Conservation (phyloP, 1,284 basidiomycete species). For the Pseudozyma pruni region DNA sequence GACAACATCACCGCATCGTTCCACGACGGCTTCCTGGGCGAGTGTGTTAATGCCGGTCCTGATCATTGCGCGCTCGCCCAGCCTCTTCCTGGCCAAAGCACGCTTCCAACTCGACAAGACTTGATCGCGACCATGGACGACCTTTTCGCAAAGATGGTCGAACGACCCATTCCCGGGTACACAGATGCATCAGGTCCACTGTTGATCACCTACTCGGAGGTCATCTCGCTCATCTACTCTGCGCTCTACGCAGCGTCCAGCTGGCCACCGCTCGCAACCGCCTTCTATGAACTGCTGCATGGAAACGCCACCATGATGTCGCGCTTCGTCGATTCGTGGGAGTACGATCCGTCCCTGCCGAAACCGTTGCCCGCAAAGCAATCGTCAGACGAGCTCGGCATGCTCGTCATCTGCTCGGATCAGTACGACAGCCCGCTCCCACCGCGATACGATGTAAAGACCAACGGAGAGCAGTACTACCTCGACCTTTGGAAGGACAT, state of each 20-base stretch:
- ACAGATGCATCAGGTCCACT: slow-evolving; percentile 19
- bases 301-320: slow-evolving; percentile 31
- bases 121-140: slow-evolving; percentile 16
- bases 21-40: slow-evolving; percentile 42
- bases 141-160: slow-evolving; percentile 19
- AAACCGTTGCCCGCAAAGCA: too few relatives aligned
- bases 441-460: slow-evolving; percentile 4
- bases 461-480: slow-evolving; percentile 32
- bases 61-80: slow-evolving; percentile 31
- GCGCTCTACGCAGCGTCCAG: slow-evolving; percentile 21
- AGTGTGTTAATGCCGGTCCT: slow-evolving; percentile 39
- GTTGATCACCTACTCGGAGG: slow-evolving; percentile 31
- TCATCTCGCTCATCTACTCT: slow-evolving; percentile 32
- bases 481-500: slow-evolving; percentile 28
- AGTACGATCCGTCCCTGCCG: slow-evolving; percentile 22
- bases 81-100: not conserved
- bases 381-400: slow-evolving; percentile 25
- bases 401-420: slow-evolving; percentile 45
- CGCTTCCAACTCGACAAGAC: not conserved
- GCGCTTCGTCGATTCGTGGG: slow-evolving; percentile 27
- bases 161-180: slow-evolving; percentile 24
- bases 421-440: slow-evolving; percentile 29
- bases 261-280: slow-evolving; percentile 24
- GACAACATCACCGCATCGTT: slow-evolving; percentile 45
- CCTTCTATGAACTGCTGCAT: slow-evolving; percentile 20